A percentile compares a stretch with the other conserved stretches of the same genome.
These are phyloP conservation scores for Gillenia trifoliata DNA, from an alignment of 306 rosid species.

Conservation along the genomic window DNA sequence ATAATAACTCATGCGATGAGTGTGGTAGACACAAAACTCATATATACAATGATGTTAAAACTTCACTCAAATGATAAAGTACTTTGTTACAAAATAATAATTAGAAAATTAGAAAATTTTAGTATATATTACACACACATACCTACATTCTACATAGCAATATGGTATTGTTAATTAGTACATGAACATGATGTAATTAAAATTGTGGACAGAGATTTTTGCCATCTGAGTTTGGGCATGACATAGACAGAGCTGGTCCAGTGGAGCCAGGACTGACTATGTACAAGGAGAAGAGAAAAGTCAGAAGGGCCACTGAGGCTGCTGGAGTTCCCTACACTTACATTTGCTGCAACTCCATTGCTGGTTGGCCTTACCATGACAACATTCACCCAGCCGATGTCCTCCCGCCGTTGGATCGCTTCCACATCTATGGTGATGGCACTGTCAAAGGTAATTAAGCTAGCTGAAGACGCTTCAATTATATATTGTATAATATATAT, in stretches of 20 bases:
- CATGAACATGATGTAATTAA: neutral
- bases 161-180: too few species aligned
- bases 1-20: too few species aligned
- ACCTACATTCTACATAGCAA: too few species aligned
- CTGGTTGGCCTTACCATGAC: constrained; percentile 51
- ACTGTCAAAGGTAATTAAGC: constrained; percentile 29
- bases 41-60: too few species aligned
- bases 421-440: constrained; percentile 53
- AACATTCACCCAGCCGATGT: constrained; percentile 35
- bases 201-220: constrained; percentile 33
- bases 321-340: constrained; percentile 31
- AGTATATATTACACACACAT: too few species aligned
- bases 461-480: too few species aligned
- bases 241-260: constrained; percentile 41
- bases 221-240: constrained; percentile 58
- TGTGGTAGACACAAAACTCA: too few species aligned
- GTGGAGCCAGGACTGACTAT: constrained; percentile 39
- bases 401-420: constrained; percentile 36
- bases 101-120: too few species aligned
- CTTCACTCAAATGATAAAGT: too few species aligned
- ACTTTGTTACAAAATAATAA: too few species aligned
- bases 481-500: too few species aligned
- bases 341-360: constrained; percentile 49
- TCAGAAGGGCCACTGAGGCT: constrained; percentile 1
- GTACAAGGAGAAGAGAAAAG: constrained; percentile 37